phyloP scores from a whole-genome alignment of 805 yeast genomes.

The Metahyphopichia silvanorum region DNA sequence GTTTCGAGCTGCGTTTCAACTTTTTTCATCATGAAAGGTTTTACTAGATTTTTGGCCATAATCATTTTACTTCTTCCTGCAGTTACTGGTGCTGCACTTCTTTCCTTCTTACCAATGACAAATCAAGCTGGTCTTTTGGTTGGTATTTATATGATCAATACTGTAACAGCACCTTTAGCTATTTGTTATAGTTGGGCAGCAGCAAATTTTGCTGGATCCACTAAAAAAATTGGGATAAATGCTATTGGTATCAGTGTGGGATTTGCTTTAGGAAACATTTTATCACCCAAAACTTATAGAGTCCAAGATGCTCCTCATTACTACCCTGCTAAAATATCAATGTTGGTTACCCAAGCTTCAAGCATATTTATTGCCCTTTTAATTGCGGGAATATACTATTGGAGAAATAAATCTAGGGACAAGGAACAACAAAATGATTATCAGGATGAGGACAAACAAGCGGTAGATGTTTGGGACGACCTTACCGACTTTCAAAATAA shows the following conservation, averaged over 20 bases:
- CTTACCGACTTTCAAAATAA: slow-evolving; percentile 12
- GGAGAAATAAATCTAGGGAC: slow-evolving; percentile 8
- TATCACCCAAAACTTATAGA: slow-evolving; percentile 10
- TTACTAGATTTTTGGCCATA: slow-evolving; percentile 14
- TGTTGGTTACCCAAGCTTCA: slow-evolving; percentile 12
- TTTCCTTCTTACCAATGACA: slow-evolving; percentile 15
- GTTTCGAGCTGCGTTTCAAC: slow-evolving; percentile 13
- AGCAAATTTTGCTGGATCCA: slow-evolving; percentile 10
- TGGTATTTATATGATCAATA: slow-evolving; percentile 18
- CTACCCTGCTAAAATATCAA: slow-evolving; percentile 11
- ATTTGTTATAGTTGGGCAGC: slow-evolving; percentile 11
- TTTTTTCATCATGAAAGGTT: slow-evolving; percentile 16
- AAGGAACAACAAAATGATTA: slow-evolving; percentile 1
- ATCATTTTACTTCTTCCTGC: slow-evolving; percentile 16
- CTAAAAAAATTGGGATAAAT: slow-evolving; percentile 10
- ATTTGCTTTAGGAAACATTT: slow-evolving; percentile 11
- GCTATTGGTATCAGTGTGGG: slow-evolving; percentile 9
- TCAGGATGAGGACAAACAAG: slow-evolving; percentile 3
- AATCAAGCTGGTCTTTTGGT: slow-evolving; percentile 23
- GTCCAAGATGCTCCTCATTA: slow-evolving; percentile 10
- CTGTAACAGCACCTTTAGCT: slow-evolving; percentile 12
- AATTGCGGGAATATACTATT: slow-evolving; percentile 7
- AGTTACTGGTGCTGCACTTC: slow-evolving; percentile 16
- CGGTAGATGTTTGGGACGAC: slow-evolving; percentile 9
- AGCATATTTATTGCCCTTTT: slow-evolving; percentile 7